Evolutionary conservation across 2,329 filamentous ascomycete species (phyloP).

Genomic region (Colletotrichum higginsianum): DNA sequence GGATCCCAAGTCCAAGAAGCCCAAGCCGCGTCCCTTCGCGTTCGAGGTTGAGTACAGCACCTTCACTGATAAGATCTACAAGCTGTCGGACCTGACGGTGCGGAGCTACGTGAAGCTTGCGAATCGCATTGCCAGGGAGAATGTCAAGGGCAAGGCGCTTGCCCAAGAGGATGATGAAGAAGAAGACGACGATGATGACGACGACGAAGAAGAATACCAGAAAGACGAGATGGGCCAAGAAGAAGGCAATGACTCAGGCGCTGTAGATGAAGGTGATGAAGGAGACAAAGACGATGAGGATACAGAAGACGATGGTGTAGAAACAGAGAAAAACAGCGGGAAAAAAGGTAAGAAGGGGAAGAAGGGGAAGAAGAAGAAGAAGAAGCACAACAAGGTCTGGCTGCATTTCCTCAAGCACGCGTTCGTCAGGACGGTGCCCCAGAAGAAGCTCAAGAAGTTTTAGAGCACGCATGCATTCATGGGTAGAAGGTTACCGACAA

Average conservation of each 20-base stretch:
- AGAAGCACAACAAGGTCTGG: constrained; percentile 79
- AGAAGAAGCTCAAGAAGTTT: constrained; percentile 73
- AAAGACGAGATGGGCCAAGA: constrained; percentile 47
- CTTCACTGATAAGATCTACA: constrained; percentile 80
- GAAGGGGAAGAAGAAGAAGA: constrained; percentile 63
- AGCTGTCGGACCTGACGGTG: constrained; percentile 87
- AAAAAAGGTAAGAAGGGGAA: constrained; percentile 58
- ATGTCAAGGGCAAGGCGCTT: constrained; percentile 43
- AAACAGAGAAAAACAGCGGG: constrained; percentile 62
- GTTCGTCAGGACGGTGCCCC: constrained; percentile 81
- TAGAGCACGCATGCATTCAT: constrained; percentile 6
- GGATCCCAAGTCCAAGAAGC: constrained; percentile 66
- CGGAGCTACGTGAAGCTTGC: constrained; percentile 85
- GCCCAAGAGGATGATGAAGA: constrained; percentile 49
- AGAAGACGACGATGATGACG: constrained; percentile 44
- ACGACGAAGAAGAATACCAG: constrained; percentile 46
- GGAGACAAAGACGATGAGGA: constrained; percentile 47
- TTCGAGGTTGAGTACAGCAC: constrained; percentile 93
- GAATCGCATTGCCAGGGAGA: constrained; percentile 76
- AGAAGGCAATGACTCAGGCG: constrained; percentile 49
- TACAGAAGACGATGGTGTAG: constrained; percentile 45
- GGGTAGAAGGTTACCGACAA: not conserved
- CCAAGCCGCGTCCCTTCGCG: constrained; percentile 74
- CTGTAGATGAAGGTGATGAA: constrained; percentile 48
- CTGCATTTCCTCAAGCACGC: constrained; percentile 82